Percentiles rank a stretch among this genome's conserved stretches.
Evolutionary conservation across 768 basidiomycete species (phyloP).

Genomic region (Cyclocybe aegerita): DNA sequence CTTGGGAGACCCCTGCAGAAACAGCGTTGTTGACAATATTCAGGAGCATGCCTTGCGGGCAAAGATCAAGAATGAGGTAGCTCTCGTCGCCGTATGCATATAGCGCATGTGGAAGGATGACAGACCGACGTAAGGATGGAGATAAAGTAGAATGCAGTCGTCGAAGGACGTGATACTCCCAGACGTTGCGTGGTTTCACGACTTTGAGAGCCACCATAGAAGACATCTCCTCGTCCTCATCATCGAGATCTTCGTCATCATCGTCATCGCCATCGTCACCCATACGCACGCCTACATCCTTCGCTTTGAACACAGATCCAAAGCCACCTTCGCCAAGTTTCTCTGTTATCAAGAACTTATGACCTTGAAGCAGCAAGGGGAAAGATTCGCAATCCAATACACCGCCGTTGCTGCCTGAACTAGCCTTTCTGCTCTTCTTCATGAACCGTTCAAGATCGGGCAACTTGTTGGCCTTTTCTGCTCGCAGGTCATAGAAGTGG

Average conservation of each 20-base stretch:
- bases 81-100: slow-evolving; percentile 90
- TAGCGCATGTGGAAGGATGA: slow-evolving; percentile 76
- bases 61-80: slow-evolving; percentile 84
- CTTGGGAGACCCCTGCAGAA: slow-evolving; percentile 72
- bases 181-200: slow-evolving; percentile 83
- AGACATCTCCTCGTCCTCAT: slow-evolving; percentile 51
- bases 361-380: slow-evolving; percentile 60
- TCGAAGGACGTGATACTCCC: slow-evolving; percentile 90
- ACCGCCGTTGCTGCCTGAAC: slow-evolving; percentile 32
- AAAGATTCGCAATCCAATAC: slow-evolving; percentile 41
- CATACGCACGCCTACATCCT: slow-evolving; percentile 45
- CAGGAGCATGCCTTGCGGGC: slow-evolving; percentile 89
- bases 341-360: slow-evolving; percentile 67
- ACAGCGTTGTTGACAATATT: slow-evolving; percentile 87
- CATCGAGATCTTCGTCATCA: slow-evolving; percentile 46
- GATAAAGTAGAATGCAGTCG: slow-evolving; percentile 73
- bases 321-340: slow-evolving; percentile 98
- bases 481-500: slow-evolving; percentile 59
- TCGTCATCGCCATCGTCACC: slow-evolving; percentile 46
- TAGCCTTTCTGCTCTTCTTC: slow-evolving; percentile 45
- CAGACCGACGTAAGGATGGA: slow-evolving; percentile 54
- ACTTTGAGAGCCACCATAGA: slow-evolving; percentile 85
- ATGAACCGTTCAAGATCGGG: slow-evolving; percentile 74
- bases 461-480: slow-evolving; percentile 56
- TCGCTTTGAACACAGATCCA: slow-evolving; percentile 90